Evolutionary conservation across 2,329 filamentous ascomycete species (phyloP), one percentile per base, ranked within the genome.

Genomic region (Venturiaceae sp.): DNA sequence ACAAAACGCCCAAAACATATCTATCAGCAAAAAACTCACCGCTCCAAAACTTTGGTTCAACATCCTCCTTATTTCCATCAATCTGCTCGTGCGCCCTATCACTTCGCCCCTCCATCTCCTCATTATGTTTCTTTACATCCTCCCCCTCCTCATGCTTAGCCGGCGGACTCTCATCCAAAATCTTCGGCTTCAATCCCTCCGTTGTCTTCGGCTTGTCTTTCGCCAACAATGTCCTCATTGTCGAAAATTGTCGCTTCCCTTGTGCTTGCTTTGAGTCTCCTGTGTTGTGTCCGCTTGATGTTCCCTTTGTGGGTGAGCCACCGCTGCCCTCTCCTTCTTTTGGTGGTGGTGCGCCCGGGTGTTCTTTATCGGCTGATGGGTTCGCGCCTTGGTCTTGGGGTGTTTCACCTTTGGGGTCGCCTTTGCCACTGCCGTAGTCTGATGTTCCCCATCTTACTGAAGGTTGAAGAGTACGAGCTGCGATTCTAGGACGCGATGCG

Each of bases 281-380:
- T 16, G 39, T 56, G 28, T 32, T 56, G 37, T 56, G 54, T 8
- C 34, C 54, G 16, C 41, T 34, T 39, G 54, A 13, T 23, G 54
- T 56, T 58, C 67, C 66, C 26, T 68, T 68, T 34, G 60, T 65
- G 4, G 67, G 67, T 9, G 64, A 66, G 3, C 65, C 63, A 46
- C 70, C 64, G 53, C 65, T 67, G 59, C 65, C 63, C 59, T 72
- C 63, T n/a, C 70, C 74, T 5, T 68, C 71, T 60, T 74, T 72
- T 3, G 75, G 74, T 9, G 74, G 68, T 60, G 73, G 65, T 5
- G 75, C 74, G 5, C 75, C 75, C 1, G 75, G 75, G 60, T 77
- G 75, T 66, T 77, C 75, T 32, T 72, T 62, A 61, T 72, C 64
- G 58, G 70, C 71, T 14, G 69, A 70, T 3, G 64, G 65, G 61